phyloP scores from a whole-genome alignment of 2,329 filamentous ascomycete genomes.

The Calonectria montana region DNA sequence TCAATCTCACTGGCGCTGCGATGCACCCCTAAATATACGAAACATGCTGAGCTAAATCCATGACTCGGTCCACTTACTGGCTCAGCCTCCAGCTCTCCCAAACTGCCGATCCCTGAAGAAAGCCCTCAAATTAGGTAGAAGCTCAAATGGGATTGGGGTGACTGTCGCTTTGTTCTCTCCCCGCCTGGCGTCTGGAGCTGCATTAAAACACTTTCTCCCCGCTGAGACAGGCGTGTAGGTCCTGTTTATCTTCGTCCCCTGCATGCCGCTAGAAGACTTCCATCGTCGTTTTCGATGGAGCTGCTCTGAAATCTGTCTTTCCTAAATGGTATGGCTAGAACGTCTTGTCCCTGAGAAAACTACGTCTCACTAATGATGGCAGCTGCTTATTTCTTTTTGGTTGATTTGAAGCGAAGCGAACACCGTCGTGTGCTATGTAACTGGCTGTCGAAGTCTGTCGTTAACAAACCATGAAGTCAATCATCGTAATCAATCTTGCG shows the following conservation, averaged over 20 bases:
- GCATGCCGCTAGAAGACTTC: neutral
- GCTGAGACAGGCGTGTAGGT: neutral
- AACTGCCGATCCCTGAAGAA: slow-evolving; percentile 13
- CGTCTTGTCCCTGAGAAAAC: neutral
- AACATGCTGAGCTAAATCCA: slow-evolving; percentile 22
- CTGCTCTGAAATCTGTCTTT: neutral
- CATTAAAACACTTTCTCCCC: neutral
- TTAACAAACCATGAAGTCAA: slow-evolving; percentile 11
- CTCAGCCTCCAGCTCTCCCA: slow-evolving; percentile 17
- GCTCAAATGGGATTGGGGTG: slow-evolving; percentile 8
- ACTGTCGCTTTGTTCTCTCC: neutral
- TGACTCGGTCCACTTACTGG: slow-evolving; percentile 17
- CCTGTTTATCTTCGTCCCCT: neutral
- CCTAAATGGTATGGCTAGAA: slow-evolving; percentile 2
- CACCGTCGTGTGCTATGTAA: neutral
- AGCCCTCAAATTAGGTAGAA: slow-evolving; percentile 10
- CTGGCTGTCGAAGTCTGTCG: neutral
- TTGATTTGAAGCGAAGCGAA: neutral
- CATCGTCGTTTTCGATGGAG: neutral
- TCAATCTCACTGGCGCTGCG: neutral
- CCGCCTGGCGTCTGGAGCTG: neutral
- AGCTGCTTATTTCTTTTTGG: slow-evolving; percentile 2
- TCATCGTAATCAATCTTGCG: slow-evolving; percentile 7
- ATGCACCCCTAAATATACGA: slow-evolving; percentile 12
- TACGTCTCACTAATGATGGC: neutral